Conservation (phyloP, 345 rosid species). For the Lumnitzera racemosa region DNA sequence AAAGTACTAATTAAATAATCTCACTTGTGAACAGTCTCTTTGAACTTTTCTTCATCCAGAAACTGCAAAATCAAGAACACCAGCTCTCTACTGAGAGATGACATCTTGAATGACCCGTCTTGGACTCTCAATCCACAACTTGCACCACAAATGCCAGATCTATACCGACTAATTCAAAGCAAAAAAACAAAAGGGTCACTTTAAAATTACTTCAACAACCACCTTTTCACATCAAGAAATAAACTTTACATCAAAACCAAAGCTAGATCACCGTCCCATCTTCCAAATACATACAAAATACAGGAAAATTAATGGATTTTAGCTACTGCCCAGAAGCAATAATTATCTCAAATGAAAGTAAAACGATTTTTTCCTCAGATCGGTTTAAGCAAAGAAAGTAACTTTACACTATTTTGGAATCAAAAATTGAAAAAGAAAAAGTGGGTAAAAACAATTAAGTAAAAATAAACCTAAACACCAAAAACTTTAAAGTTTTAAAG, state of each 20-base stretch:
- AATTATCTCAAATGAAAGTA: conserved; percentile 2
- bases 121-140: conserved; percentile 20
- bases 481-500: conserved; percentile 1
- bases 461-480: conserved; percentile 3
- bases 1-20: conserved; percentile 10
- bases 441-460: conserved; percentile 10
- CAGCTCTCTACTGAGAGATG: conserved; percentile 98
- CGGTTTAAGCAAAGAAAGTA: conserved; percentile 22
- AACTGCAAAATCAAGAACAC: conserved; percentile 98
- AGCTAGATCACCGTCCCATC: too few relatives aligned
- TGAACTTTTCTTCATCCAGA: conserved; percentile 97
- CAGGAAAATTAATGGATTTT: conserved; percentile 8
- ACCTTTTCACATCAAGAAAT: not conserved
- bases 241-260: conserved; percentile 4
- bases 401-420: conserved; percentile 30
- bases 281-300: not conserved
- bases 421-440: conserved; percentile 15
- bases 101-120: conserved; percentile 50
- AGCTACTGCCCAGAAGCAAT: not conserved
- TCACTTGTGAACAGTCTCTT: conserved; percentile 97
- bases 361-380: conserved; percentile 8
- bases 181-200: conserved; percentile 13
- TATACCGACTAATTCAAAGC: conserved; percentile 16
- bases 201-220: conserved; percentile 8
- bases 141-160: conserved; percentile 53